Evolutionary conservation across 2,329 filamentous ascomycete species (phyloP), one percentile per base, ranked within the genome.

Genomic region (Akanthomyces lecanii): DNA sequence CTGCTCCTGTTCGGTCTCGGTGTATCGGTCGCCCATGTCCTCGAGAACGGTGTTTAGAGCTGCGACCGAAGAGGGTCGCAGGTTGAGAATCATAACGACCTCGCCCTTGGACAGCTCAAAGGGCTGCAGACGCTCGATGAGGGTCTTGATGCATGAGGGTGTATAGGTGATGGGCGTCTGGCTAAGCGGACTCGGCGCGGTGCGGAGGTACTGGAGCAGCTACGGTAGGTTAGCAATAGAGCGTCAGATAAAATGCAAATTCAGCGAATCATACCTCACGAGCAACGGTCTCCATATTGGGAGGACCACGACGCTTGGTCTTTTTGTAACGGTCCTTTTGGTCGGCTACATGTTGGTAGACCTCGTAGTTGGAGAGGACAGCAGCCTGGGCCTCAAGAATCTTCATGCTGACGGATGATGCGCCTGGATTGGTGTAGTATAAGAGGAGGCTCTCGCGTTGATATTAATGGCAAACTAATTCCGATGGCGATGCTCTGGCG

Each of bases 281-380:
- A 59, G 88, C 81, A 28, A 89, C 76, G 0, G 82, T 85, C 69
- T 86, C 82, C 3, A 87, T 77, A 66, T 88, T 88, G 28, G 77
- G 78, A 1, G 84, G 84, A 4, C 82, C 79, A 47, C 81, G 78
- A 18, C 79, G 80, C 65, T 81, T 81, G 60, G 77, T 74, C 48
- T 77, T 75, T 69, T 83, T 80, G 69, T 85, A 83, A 54, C 78
- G 76, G 62, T 78, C 74, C 58, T 80, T 79, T 69, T 85, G 83
- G 53, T 87, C 81, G 6, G 76, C 76, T 45, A 92, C 75, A 68
- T 90, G 88, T 63, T 82, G 79, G 69, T 87, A 87, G 66, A 92
- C 88, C 78, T 92, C 89, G 67, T 85, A 88, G 74, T 92, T 92
- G 72, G 86, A 85, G 70, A 92, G 79, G 48, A 88, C 81, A 5